A percentile compares a stretch with the other conserved stretches of the same genome.
phyloP scores from a whole-genome alignment of 257 asterid species.

The Fraxinus quadrangulata region DNA sequence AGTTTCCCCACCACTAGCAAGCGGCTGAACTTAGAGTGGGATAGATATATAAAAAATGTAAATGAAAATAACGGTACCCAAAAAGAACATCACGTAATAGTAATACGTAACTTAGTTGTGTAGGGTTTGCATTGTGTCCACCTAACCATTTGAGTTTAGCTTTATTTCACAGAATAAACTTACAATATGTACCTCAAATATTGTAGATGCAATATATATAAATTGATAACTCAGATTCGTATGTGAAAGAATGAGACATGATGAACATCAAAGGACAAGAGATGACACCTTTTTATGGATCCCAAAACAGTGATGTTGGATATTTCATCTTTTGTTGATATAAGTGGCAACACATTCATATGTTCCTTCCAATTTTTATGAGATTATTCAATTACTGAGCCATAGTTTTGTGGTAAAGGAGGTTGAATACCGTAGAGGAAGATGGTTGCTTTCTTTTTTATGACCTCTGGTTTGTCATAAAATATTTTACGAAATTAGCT shows the following conservation, averaged over 20 bases:
- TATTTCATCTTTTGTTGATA: no score
- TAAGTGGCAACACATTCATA: not conserved
- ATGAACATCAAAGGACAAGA: not conserved
- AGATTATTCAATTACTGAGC: constrained; percentile 3
- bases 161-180: no score
- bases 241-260: not conserved
- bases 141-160: no score
- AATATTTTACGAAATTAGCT: constrained; percentile 50
- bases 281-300: constrained; percentile 70
- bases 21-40: no score
- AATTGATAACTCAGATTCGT: not conserved
- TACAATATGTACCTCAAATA: no score
- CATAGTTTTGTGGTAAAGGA: constrained; percentile 32
- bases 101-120: no score
- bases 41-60: no score
- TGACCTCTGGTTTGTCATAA: constrained; percentile 48
- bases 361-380: not conserved
- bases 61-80: no score
- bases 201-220: not conserved
- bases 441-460: constrained; percentile 51
- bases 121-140: no score
- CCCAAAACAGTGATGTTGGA: constrained; percentile 26
- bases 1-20: no score
- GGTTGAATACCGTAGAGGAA: constrained; percentile 81
- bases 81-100: no score